Conservation (phyloP, 2,329 filamentous ascomycete species). For the Xylaria sp. region DNA sequence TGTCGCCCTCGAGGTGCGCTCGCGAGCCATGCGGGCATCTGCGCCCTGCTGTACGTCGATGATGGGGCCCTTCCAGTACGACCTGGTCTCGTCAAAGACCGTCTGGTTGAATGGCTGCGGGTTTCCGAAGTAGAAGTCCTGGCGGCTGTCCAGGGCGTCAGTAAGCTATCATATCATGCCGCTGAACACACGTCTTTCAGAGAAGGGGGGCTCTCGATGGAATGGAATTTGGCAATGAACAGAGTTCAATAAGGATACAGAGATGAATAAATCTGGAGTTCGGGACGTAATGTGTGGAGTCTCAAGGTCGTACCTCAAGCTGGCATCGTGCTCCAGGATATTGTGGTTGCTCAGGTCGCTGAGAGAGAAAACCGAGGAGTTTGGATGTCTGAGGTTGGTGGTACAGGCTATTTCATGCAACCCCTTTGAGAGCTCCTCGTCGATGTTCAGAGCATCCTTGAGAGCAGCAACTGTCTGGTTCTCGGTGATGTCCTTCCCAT, state of each 20-base stretch:
- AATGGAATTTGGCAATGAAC: neutral
- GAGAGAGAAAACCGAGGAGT: slow-evolving; percentile 22
- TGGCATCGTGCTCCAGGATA: slow-evolving; percentile 29
- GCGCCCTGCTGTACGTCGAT: slow-evolving; percentile 23
- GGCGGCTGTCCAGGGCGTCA: slow-evolving; percentile 3
- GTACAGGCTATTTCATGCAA: slow-evolving; percentile 15
- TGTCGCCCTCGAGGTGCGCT: slow-evolving; percentile 24
- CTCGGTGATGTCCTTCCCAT: slow-evolving; percentile 20
- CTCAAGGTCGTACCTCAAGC: slow-evolving; percentile 20
- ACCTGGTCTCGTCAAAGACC: slow-evolving; percentile 26
- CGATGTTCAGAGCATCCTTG: slow-evolving; percentile 17
- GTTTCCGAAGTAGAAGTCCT: slow-evolving; percentile 22
- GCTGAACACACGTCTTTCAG: too few species aligned
- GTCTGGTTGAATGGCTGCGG: slow-evolving; percentile 20
- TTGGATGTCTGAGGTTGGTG: slow-evolving; percentile 20
- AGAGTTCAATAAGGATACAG: neutral
- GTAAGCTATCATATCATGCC: too few species aligned
- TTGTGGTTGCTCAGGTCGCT: slow-evolving; percentile 24
- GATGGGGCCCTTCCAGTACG: slow-evolving; percentile 23
- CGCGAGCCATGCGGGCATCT: slow-evolving; percentile 19
- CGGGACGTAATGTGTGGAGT: too few species aligned
- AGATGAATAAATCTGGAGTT: neutral
- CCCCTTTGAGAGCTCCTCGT: neutral
- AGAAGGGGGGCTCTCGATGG: neutral
- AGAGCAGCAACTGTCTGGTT: slow-evolving; percentile 21